Evolutionary conservation across 768 basidiomycete genomes (phyloP).

Genomic region (Mycena amicta): DNA sequence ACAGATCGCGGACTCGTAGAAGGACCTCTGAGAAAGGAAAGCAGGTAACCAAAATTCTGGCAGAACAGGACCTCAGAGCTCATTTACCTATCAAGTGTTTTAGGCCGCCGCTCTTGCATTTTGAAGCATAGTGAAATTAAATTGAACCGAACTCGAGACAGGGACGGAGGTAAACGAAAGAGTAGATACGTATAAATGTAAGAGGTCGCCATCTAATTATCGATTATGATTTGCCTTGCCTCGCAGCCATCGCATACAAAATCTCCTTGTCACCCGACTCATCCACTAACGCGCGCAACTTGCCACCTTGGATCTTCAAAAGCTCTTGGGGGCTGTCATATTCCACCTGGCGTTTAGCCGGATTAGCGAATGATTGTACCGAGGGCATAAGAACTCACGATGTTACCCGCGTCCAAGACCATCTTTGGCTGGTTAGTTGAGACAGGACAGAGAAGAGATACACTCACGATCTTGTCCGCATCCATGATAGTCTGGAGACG

Average conservation of each 20-base stretch:
- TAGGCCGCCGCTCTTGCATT: no score
- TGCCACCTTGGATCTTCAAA: background rate
- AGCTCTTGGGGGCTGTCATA: conserved; percentile 1
- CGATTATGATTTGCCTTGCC: no score
- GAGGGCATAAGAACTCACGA: background rate
- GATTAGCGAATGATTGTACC: background rate
- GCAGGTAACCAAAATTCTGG: no score
- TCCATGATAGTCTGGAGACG: conserved; percentile 29
- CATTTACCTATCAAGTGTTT: no score
- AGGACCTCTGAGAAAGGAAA: no score
- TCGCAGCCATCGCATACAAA: conserved; percentile 2
- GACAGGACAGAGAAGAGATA: background rate
- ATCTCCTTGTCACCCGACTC: conserved; percentile 5
- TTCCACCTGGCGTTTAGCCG: background rate
- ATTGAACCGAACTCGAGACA: no score
- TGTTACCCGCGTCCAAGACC: conserved; percentile 5
- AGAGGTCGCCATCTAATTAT: no score
- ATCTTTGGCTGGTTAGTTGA: background rate
- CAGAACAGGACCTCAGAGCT: no score
- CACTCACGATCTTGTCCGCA: conserved; percentile 27
- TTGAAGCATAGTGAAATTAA: no score
- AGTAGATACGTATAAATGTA: no score
- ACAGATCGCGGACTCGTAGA: no score
- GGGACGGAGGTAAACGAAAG: no score
- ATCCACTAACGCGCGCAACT: conserved; percentile 1